Conservation (phyloP, 2,329 filamentous ascomycete species). For the Fusarium sp. region DNA sequence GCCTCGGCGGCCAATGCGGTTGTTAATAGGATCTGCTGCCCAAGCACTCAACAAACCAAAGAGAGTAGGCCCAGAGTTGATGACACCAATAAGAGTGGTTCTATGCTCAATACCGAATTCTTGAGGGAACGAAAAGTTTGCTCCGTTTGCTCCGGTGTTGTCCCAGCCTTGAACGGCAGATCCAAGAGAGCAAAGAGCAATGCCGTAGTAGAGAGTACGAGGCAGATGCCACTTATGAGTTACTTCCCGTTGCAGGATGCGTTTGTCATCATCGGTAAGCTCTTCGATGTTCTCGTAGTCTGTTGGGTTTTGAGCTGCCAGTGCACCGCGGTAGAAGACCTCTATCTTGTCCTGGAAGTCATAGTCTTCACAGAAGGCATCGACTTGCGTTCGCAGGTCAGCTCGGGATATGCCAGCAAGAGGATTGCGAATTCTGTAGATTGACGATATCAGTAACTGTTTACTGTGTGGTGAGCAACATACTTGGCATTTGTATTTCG, state of each 20-base stretch:
- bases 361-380: conserved; percentile 40
- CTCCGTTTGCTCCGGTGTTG: conserved; percentile 53
- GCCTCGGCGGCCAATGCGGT: conserved; percentile 40
- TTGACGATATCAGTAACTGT: neutral
- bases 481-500: conserved; percentile 47
- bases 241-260: conserved; percentile 34
- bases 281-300: conserved; percentile 35
- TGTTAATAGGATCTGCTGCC: conserved; percentile 51
- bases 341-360: conserved; percentile 41
- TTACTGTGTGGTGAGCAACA: neutral
- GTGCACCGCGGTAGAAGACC: conserved; percentile 42
- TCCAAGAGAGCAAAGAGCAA: conserved; percentile 44
- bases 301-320: conserved; percentile 41
- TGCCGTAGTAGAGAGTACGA: conserved; percentile 39
- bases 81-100: conserved; percentile 65
- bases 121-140: conserved; percentile 50
- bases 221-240: conserved; percentile 45
- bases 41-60: conserved; percentile 39
- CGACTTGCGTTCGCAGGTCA: conserved; percentile 34
- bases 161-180: conserved; percentile 55
- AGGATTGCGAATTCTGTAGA: conserved; percentile 41
- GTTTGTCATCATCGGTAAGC: conserved; percentile 38
- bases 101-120: conserved; percentile 48
- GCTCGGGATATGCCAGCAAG: conserved; percentile 37
- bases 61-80: conserved; percentile 55